These are phyloP conservation scores for Suhomyces bokatorum DNA, from an alignment of 1,139 yeast species.

Conservation along the genomic window DNA sequence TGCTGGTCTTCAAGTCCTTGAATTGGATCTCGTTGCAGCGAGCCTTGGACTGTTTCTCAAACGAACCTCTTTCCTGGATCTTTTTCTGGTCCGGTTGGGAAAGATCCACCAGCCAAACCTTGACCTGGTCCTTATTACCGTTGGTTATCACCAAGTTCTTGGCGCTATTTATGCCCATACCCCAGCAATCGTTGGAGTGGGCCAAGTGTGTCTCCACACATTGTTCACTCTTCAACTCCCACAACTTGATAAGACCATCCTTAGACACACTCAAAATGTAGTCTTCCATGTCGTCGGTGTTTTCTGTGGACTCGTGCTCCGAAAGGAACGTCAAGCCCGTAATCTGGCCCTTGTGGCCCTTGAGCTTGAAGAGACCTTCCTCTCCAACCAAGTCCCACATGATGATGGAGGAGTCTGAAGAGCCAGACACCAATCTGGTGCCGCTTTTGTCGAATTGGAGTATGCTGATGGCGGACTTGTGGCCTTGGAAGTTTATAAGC, in stretches of 20 bases:
- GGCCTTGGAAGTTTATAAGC: constrained; percentile 82
- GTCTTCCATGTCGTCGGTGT: constrained; percentile 57
- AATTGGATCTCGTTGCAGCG: constrained; percentile 68
- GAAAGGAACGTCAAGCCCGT: constrained; percentile 64
- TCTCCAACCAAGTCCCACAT: constrained; percentile 96
- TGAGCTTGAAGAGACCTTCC: constrained; percentile 79
- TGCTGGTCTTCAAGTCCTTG: constrained; percentile 34
- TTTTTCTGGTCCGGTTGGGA: constrained; percentile 51
- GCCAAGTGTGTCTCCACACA: constrained; percentile 95
- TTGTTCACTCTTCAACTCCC: constrained; percentile 90
- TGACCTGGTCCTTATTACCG: constrained; percentile 79
- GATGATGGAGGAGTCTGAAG: constrained; percentile 78
- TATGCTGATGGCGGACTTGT: constrained; percentile 69
- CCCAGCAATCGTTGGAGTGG: constrained; percentile 92
- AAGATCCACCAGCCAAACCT: constrained; percentile 74
- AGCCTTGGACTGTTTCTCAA: constrained; percentile 78
- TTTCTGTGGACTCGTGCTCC: constrained; percentile 31
- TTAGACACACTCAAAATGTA: constrained; percentile 78
- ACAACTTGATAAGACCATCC: constrained; percentile 86
- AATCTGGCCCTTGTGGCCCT: constrained; percentile 88
- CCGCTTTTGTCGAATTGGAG: constrained; percentile 77
- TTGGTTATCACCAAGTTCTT: constrained; percentile 59
- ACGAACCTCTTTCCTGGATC: constrained; percentile 60
- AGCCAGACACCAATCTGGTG: constrained; percentile 82
- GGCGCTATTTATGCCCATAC: constrained; percentile 51